These are phyloP conservation scores for Podaxis sp. DNA, from an alignment of 768 basidiomycete species.

Conservation along the genomic window DNA sequence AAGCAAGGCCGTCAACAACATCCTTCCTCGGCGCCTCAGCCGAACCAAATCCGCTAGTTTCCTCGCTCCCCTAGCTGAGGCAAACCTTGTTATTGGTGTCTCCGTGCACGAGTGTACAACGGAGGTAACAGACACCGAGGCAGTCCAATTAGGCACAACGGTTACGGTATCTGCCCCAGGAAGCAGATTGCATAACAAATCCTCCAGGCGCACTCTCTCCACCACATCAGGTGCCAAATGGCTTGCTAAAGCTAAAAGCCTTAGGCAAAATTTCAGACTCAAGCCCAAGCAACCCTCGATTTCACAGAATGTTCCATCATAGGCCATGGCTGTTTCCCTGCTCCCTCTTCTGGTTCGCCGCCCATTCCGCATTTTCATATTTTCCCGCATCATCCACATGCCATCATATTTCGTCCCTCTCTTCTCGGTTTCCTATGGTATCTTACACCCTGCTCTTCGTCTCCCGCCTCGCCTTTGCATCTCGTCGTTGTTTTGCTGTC, in stretches of 20 bases:
- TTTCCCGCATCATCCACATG: background rate
- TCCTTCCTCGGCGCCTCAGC: slow-evolving; percentile 11
- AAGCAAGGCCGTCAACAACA: slow-evolving; percentile 11
- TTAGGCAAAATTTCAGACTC: slow-evolving; percentile 2
- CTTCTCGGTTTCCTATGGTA: background rate
- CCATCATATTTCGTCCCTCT: background rate
- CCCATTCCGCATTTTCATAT: background rate
- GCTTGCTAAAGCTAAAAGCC: slow-evolving; percentile 9
- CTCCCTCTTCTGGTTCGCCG: background rate
- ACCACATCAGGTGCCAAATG: slow-evolving; percentile 2
- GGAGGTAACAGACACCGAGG: background rate
- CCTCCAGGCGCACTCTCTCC: slow-evolving; percentile 7
- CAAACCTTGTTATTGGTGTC: slow-evolving; percentile 10
- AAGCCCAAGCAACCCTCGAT: background rate
- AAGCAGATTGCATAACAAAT: background rate
- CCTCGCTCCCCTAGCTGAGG: slow-evolving; percentile 5
- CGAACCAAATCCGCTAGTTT: slow-evolving; percentile 6
- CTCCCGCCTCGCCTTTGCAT: background rate
- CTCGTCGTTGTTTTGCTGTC: background rate
- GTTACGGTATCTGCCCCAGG: slow-evolving; percentile 14
- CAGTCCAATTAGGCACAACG: slow-evolving; percentile 8
- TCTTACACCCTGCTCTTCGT: background rate
- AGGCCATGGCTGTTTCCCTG: background rate
- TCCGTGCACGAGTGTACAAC: slow-evolving; percentile 13
- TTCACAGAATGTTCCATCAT: background rate